Base-by-base conservation (phyloP, 768 basidiomycete genomes). In the Bullera alba region DNA sequence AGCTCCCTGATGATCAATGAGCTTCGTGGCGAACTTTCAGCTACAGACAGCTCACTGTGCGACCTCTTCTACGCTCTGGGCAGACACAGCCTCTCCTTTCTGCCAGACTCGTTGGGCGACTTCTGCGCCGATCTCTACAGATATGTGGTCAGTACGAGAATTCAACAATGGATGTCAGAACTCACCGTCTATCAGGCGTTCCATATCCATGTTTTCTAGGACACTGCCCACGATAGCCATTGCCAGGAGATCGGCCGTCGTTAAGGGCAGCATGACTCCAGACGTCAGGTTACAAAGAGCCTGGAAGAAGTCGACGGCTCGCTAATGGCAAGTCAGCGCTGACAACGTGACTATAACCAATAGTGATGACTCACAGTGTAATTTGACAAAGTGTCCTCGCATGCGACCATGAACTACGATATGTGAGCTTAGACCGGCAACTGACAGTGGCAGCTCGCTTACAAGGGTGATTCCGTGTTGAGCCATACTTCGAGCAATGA, bases 161-260 rank as follows among this genome's bases (percentile, higher is more conserved):
- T 25, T 21, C 12, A 29, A 14, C 25, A 2, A 21, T 4, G 34
- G 17, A 15, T 28, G n/a, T 28, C n/a, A 17, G 14, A 17, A 46
- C 65, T 56, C 32, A 68, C 69, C 62, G 30, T 83, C 82, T 50
- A 97, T 89, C 32, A 97, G 79, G 26, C 90, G 81, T 65, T 97
- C 93, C 93, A 97, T 93, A 72, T 97, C 93, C 53, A 96, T 82
- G 65, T 96, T 95, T 76, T 97, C 93, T 25, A 97, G 79, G 36
- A 96, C 92, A 70, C 87, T 88, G 28, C 91, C 93, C 49, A 70
- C 90, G 51, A 97, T 97, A 26, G 93, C 93, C 66, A 93, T 89
- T 16, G 92, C 82, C 42, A 97, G 82, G 30, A 95, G 79, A 72
- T 91, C 87, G 42, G 93, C 93, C 19, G 91, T 96, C 12, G 91